These are phyloP conservation scores for Gilbertella persicaria DNA, from an alignment of 371 early-diverging fungal species.

Conservation along the genomic window DNA sequence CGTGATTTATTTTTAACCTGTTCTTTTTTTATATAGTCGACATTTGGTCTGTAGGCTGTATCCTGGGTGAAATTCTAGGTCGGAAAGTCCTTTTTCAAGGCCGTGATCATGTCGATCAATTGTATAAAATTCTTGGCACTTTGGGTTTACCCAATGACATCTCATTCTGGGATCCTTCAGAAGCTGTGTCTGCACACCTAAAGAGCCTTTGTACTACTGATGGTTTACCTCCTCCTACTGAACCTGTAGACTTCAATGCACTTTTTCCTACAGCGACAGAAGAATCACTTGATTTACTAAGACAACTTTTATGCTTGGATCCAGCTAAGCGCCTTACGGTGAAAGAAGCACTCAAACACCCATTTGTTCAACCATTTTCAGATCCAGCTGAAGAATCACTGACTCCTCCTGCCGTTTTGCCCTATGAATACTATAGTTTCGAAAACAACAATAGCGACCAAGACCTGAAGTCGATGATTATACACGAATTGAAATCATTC, in stretches of 20 bases:
- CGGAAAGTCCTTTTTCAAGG: conserved; percentile 72
- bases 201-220: conserved; percentile 43
- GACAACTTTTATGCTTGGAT: conserved; percentile 81
- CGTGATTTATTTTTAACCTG: conserved; percentile 1
- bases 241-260: conserved; percentile 25
- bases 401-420: not conserved
- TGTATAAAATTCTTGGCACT: conserved; percentile 85
- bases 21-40: conserved; percentile 61
- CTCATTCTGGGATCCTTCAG: conserved; percentile 51
- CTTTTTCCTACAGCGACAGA: conserved; percentile 53
- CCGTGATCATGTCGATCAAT: conserved; percentile 85
- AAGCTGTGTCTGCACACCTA: conserved; percentile 21
- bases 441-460: conserved; percentile 19
- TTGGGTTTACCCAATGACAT: conserved; percentile 88
- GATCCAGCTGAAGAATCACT: conserved; percentile 30
- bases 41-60: conserved; percentile 89
- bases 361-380: conserved; percentile 62
- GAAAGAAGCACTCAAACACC: conserved; percentile 73
- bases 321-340: conserved; percentile 85
- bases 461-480: conserved; percentile 20
- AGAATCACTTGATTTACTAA: conserved; percentile 77
- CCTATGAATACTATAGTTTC: conserved; percentile 23
- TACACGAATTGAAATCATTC: conserved; percentile 26
- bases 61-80: conserved; percentile 82
- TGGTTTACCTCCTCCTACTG: conserved; percentile 37